These are phyloP conservation scores for Daldinia decipiens DNA, from an alignment of 495 filamentous ascomycete species.

Conservation along the genomic window DNA sequence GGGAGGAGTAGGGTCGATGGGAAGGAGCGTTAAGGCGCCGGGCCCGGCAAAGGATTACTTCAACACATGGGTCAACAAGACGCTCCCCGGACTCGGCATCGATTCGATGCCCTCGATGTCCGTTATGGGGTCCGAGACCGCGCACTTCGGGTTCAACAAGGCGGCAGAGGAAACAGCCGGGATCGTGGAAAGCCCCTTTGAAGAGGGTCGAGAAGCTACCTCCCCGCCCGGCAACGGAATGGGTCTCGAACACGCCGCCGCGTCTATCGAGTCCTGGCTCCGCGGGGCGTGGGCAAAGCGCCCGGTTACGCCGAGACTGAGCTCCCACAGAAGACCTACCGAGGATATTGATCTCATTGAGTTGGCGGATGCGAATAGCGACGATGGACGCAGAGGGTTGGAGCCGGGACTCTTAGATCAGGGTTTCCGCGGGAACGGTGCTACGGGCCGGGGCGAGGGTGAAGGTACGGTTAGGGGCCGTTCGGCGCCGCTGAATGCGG, in stretches of 20 bases:
- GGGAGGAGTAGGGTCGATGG: conserved; percentile 85
- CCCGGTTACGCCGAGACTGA: conserved; percentile 59
- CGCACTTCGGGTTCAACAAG: conserved; percentile 60
- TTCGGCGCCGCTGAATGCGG: conserved; percentile 11
- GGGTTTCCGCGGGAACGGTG: conserved; percentile 29
- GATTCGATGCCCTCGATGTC: conserved; percentile 64
- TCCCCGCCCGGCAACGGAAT: conserved; percentile 50
- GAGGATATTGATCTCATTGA: conserved; percentile 81
- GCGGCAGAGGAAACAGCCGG: conserved; percentile 45
- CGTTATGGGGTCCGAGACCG: conserved; percentile 59
- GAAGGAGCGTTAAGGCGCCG: conserved; percentile 71
- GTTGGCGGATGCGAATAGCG: conserved; percentile 70
- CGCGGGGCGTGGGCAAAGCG: conserved; percentile 75
- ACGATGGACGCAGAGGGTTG: conserved; percentile 54
- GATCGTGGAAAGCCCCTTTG: conserved; percentile 63
- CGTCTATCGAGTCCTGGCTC: conserved; percentile 89
- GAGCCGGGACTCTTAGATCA: conserved; percentile 37
- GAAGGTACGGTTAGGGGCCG: conserved; percentile 46
- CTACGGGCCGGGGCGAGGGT: conserved; percentile 50
- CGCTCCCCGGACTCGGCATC: conserved; percentile 76
- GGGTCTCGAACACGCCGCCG: conserved; percentile 81
- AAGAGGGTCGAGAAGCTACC: conserved; percentile 53
- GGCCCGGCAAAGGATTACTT: conserved; percentile 84
- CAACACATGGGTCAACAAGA: conserved; percentile 80
- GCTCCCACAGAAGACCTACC: conserved; percentile 49